These are phyloP conservation scores for Tolypocladium guangdongense DNA, from an alignment of 2,329 filamentous ascomycete species.

Conservation along the genomic window DNA sequence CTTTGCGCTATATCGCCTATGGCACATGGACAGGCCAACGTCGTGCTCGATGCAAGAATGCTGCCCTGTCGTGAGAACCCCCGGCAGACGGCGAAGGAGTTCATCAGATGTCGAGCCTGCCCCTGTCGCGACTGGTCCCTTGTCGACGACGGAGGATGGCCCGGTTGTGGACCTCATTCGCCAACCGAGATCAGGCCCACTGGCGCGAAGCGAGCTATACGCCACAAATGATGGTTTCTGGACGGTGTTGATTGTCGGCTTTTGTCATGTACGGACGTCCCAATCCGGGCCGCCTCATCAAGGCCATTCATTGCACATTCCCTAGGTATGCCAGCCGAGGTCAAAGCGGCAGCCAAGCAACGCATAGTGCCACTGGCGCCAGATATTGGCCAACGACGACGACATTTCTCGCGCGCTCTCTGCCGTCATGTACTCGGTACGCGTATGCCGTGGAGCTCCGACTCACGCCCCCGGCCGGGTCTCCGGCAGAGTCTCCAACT, in stretches of 20 bases:
- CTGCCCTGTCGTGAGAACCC: background rate
- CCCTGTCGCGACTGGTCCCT: background rate
- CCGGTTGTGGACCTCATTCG: background rate
- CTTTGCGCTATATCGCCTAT: background rate
- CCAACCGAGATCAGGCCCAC: slow-evolving; percentile 3
- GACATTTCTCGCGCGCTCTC: background rate
- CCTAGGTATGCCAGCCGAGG: background rate
- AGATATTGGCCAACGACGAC: background rate
- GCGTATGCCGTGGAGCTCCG: background rate
- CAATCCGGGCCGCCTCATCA: background rate
- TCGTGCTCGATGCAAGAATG: background rate
- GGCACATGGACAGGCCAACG: background rate
- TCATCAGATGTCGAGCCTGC: background rate
- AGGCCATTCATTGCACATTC: background rate
- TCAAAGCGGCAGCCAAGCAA: background rate
- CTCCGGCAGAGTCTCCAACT: background rate
- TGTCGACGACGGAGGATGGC: background rate
- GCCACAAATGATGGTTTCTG: background rate
- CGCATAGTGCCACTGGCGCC: background rate
- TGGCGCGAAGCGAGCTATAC: background rate
- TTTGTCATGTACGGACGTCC: background rate
- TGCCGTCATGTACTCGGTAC: background rate
- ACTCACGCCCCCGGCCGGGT: background rate
- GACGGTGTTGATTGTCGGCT: background rate
- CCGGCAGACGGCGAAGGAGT: background rate